Conservation (phyloP, 202 grass and related monocot genomes). For the Cymbopogon flexuosus region DNA sequence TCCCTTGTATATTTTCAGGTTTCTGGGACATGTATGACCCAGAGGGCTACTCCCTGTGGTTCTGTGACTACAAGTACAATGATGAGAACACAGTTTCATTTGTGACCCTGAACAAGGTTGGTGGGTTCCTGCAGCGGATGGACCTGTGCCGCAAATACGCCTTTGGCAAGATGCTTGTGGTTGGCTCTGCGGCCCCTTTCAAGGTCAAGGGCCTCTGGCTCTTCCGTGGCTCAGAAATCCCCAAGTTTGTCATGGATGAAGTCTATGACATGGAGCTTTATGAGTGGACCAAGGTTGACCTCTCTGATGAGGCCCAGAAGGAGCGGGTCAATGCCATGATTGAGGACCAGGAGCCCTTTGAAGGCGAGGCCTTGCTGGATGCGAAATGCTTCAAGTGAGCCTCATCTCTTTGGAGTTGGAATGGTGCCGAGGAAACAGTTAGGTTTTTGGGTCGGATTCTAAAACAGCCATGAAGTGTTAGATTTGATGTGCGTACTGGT, state of each 20-base stretch:
- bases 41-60: conserved; percentile 82
- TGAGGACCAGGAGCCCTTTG: conserved; percentile 78
- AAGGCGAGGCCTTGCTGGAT: conserved; percentile 58
- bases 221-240: conserved; percentile 65
- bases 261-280: conserved; percentile 85
- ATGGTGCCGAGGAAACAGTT: background rate
- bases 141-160: conserved; percentile 72
- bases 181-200: conserved; percentile 56
- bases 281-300: conserved; percentile 72
- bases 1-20: conserved; percentile 36
- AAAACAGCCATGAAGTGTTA: conserved; percentile 1
- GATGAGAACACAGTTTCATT: conserved; percentile 78
- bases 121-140: conserved; percentile 79
- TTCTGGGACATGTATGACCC: conserved; percentile 91
- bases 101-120: conserved; percentile 74
- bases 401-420: background rate
- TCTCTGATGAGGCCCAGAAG: conserved; percentile 71
- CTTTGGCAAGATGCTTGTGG: conserved; percentile 85
- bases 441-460: background rate
- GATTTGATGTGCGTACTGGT: background rate
- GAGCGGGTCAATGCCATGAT: conserved; percentile 74
- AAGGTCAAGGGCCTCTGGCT: conserved; percentile 82
- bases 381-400: conserved; percentile 86
- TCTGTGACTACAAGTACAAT: conserved; percentile 86
- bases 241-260: conserved; percentile 69